A percentile compares a stretch with the other conserved stretches of the same genome.
Evolutionary conservation across 2,329 filamentous ascomycete genomes (phyloP).

Genomic region (Exophiala spinifera): DNA sequence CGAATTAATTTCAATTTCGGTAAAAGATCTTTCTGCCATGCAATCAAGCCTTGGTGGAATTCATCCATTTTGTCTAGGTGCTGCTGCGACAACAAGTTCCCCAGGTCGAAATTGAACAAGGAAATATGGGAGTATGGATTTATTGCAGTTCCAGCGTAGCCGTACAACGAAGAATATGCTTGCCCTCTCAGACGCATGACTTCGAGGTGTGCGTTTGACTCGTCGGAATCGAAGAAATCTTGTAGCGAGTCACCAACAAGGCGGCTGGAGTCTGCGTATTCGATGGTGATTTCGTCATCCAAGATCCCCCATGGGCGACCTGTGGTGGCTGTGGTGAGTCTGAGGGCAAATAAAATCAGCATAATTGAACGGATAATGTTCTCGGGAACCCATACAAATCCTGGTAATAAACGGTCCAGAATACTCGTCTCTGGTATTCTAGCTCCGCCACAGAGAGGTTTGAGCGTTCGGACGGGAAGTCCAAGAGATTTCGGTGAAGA

Average conservation of each 20-base stretch:
- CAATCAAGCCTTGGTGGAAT: constrained; percentile 13
- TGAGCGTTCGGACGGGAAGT: constrained; percentile 11
- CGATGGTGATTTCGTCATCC: constrained; percentile 17
- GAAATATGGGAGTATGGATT: constrained; percentile 20
- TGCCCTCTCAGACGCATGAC: constrained; percentile 19
- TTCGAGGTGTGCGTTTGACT: constrained; percentile 16
- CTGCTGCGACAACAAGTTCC: constrained; percentile 11
- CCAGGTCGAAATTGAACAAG: constrained; percentile 14
- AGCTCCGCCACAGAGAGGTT: constrained; percentile 9
- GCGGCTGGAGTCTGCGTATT: constrained; percentile 19
- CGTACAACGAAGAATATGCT: constrained; percentile 17
- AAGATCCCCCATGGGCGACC: constrained; percentile 17
- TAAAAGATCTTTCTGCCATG: constrained; percentile 11
- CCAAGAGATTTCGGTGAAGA: constrained; percentile 12
- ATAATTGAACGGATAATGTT: neutral
- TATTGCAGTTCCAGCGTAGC: constrained; percentile 19
- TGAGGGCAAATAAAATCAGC: neutral
- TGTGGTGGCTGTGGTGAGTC: constrained; percentile 12
- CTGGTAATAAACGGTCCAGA: constrained; percentile 21
- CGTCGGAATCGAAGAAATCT: constrained; percentile 17
- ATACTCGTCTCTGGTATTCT: constrained; percentile 17
- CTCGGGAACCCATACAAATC: constrained; percentile 12
- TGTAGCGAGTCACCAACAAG: constrained; percentile 10
- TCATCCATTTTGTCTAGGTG: constrained; percentile 21
- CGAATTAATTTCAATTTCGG: constrained; percentile 7